A percentile compares a stretch with the other conserved stretches of the same genome.
Conservation (phyloP, 2,329 filamentous ascomycete genomes). For the Trichoderma koningii region DNA sequence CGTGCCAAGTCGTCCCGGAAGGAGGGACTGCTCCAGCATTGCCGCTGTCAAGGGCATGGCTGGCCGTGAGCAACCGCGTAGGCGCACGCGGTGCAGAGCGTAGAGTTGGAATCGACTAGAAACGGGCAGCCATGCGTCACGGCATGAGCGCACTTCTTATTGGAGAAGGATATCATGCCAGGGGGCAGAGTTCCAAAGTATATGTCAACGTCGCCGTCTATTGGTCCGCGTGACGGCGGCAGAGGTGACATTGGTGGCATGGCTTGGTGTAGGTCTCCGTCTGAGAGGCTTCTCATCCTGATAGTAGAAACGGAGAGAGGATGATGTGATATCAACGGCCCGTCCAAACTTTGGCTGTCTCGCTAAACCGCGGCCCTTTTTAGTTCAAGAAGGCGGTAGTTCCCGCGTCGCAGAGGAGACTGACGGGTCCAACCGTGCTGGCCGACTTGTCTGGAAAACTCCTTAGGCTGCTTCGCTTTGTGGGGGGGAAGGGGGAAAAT, state of each 20-base stretch:
- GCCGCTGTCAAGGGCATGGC: slow-evolving; percentile 31
- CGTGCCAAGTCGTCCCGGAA: not conserved
- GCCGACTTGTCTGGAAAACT: not conserved
- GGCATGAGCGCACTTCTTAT: slow-evolving; percentile 37
- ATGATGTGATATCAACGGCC: slow-evolving; percentile 10
- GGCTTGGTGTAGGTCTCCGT: slow-evolving; percentile 4
- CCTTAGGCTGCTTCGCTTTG: not conserved
- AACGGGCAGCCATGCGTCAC: slow-evolving; percentile 35
- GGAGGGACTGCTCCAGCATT: not conserved
- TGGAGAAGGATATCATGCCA: slow-evolving; percentile 32
- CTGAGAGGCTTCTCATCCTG: slow-evolving; percentile 15
- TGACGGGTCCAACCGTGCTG: not conserved
- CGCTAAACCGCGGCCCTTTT: not conserved
- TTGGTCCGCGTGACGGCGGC: slow-evolving; percentile 7
- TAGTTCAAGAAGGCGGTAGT: slow-evolving; percentile 2
- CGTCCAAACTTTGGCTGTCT: not conserved
- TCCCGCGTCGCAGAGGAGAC: not conserved
- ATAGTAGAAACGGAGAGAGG: not conserved
- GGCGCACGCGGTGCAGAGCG: slow-evolving; percentile 34
- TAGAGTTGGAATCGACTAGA: slow-evolving; percentile 36
- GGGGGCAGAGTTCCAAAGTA: slow-evolving; percentile 15
- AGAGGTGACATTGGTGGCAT: slow-evolving; percentile 18
- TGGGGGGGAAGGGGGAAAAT: not conserved
- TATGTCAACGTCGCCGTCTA: slow-evolving; percentile 1
- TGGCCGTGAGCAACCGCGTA: slow-evolving; percentile 33